Conservation (phyloP, 306 rosid species). For the Vigna radiata region DNA sequence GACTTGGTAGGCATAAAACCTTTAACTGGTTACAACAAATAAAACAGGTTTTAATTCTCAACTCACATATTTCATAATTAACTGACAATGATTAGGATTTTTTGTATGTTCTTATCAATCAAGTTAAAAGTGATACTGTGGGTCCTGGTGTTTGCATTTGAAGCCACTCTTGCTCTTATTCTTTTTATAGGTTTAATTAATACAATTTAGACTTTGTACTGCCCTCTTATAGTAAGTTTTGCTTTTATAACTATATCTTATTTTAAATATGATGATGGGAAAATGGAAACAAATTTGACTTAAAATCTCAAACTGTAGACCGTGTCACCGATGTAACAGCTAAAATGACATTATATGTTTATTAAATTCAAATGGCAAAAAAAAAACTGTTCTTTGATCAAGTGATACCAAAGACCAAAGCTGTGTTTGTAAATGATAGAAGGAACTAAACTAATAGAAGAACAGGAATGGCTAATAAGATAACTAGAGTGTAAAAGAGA, state of each 20-base stretch:
- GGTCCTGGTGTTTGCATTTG: slow-evolving; percentile 33
- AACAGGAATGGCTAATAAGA: too few relatives aligned
- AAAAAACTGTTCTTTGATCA: too few relatives aligned
- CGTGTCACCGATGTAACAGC: neutral
- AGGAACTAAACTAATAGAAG: too few relatives aligned
- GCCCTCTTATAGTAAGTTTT: neutral
- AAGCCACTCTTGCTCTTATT: neutral
- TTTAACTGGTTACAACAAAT: neutral
- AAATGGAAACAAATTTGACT: neutral
- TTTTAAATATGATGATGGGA: neutral
- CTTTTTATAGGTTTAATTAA: slow-evolving; percentile 8
- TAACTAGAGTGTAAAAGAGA: too few relatives aligned
- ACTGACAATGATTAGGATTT: neutral
- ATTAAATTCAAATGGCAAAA: too few relatives aligned
- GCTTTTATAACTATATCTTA: neutral
- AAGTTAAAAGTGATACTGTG: slow-evolving; percentile 13
- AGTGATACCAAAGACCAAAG: too few relatives aligned
- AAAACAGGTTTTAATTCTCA: neutral
- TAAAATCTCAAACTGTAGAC: neutral
- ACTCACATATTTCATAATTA: slow-evolving; percentile 9
- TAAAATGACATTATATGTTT: too few relatives aligned
- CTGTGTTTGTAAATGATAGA: too few relatives aligned
- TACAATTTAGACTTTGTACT: slow-evolving; percentile 3
- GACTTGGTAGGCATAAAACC: neutral
- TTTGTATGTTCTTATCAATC: slow-evolving; percentile 2